Percentiles rank a stretch among this genome's conserved stretches.
phyloP scores from a whole-genome alignment of 2,329 filamentous ascomycete species.

The Trichoderma koningiopsis region DNA sequence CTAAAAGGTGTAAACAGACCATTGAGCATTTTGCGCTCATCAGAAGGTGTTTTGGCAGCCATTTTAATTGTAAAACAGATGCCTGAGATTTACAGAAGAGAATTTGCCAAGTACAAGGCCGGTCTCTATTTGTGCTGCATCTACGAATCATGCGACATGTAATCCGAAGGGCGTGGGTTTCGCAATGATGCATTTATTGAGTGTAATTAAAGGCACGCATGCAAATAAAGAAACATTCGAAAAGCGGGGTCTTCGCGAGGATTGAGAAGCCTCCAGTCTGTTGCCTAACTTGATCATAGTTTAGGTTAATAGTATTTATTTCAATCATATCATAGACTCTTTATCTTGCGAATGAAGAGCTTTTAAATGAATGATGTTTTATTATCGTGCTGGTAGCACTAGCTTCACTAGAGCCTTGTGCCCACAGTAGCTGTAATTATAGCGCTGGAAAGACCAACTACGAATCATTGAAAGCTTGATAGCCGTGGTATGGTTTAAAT shows the following conservation, averaged over 20 bases:
- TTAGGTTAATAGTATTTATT: not conserved
- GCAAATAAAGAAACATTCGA: not conserved
- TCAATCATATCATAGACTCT: too few relatives aligned
- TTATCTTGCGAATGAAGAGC: too few relatives aligned
- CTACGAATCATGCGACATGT: not conserved
- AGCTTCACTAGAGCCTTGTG: not conserved
- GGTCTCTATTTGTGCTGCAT: not conserved
- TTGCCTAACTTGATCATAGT: not conserved
- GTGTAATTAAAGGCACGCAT: not conserved
- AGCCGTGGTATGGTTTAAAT: not conserved
- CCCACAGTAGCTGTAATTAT: too few relatives aligned
- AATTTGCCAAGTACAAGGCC: not conserved
- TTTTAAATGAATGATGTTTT: not conserved
- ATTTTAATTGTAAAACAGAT: not conserved
- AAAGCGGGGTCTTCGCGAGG: not conserved
- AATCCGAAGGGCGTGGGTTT: slow-evolving; percentile 9
- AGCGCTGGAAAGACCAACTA: too few relatives aligned
- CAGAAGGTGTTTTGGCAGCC: slow-evolving; percentile 20
- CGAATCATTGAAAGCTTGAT: too few relatives aligned
- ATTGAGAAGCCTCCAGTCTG: not conserved
- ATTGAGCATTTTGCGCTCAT: slow-evolving; percentile 15
- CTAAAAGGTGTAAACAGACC: not conserved
- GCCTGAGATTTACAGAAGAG: not conserved
- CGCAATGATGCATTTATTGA: not conserved
- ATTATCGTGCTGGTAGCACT: too few relatives aligned